Conservation (phyloP, 164 flowering plant species). For the Stephania japonica region DNA sequence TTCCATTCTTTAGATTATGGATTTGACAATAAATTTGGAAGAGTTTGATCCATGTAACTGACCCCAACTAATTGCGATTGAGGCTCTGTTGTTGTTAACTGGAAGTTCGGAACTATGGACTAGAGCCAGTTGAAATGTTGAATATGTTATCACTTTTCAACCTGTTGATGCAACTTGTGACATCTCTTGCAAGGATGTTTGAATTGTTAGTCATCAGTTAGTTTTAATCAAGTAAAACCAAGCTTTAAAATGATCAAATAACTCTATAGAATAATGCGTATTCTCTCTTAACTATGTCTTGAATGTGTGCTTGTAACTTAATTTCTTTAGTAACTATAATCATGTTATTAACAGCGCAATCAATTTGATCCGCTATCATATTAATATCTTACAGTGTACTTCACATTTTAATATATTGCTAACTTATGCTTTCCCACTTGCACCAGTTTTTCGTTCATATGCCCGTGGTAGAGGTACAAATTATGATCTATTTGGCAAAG, state of each 20-base stretch:
- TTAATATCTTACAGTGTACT: neutral
- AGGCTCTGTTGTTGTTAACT: too few species aligned
- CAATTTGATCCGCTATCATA: neutral
- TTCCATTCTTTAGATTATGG: neutral
- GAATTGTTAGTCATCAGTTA: neutral
- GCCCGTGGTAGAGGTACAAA: conserved; percentile 36
- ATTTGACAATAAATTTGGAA: neutral
- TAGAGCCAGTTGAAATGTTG: neutral
- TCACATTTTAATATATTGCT: neutral
- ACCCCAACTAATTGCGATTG: too few species aligned
- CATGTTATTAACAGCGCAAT: neutral
- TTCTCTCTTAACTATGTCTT: neutral
- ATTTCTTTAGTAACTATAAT: neutral
- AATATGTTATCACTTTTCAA: neutral
- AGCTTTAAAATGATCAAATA: neutral
- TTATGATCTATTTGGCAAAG: conserved; percentile 75
- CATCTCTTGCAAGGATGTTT: neutral
- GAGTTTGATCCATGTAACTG: too few species aligned
- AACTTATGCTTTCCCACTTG: conserved; percentile 5
- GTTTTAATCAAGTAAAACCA: neutral
- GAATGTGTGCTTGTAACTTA: neutral
- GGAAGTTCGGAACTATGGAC: neutral
- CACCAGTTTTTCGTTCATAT: conserved; percentile 55
- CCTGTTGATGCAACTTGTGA: neutral
- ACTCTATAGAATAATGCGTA: neutral